These are phyloP conservation scores for Botrytis paeoniae DNA, from an alignment of 2,329 filamentous ascomycete species.

Conservation along the genomic window DNA sequence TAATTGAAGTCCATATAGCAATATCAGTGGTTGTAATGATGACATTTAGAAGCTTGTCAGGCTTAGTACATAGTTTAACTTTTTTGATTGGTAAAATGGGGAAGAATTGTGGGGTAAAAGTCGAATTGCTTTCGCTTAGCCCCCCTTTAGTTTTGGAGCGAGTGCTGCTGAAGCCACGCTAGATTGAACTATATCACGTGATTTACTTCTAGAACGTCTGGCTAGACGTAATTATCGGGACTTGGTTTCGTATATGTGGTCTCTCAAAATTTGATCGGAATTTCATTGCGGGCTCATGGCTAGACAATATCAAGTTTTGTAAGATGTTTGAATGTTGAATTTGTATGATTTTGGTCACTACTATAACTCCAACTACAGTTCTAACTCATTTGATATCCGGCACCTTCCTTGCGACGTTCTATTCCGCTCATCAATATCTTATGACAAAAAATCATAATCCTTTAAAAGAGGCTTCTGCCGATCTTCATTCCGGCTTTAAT, in stretches of 20 bases:
- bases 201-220: rapidly evolving
- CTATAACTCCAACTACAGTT: not conserved
- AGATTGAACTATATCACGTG: not conserved
- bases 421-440: not conserved
- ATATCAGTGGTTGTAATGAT: not conserved
- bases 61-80: not conserved
- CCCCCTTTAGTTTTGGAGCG: not conserved
- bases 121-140: not conserved
- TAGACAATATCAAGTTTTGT: not conserved
- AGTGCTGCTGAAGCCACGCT: not conserved
- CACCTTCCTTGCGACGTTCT: not conserved
- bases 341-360: not conserved
- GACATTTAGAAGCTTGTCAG: not conserved
- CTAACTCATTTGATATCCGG: not conserved
- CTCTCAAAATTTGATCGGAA: not conserved
- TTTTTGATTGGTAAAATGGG: not conserved
- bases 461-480: not conserved
- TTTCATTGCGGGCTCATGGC: not conserved
- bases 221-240: rapidly evolving
- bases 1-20: not conserved
- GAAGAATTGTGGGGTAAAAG: not conserved
- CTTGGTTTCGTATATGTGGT: rapidly evolving
- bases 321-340: not conserved
- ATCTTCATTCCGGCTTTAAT: not conserved
- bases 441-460: rapidly evolving